Evolutionary conservation across 805 yeast genomes (phyloP).

Genomic region (Candida nitratophila): DNA sequence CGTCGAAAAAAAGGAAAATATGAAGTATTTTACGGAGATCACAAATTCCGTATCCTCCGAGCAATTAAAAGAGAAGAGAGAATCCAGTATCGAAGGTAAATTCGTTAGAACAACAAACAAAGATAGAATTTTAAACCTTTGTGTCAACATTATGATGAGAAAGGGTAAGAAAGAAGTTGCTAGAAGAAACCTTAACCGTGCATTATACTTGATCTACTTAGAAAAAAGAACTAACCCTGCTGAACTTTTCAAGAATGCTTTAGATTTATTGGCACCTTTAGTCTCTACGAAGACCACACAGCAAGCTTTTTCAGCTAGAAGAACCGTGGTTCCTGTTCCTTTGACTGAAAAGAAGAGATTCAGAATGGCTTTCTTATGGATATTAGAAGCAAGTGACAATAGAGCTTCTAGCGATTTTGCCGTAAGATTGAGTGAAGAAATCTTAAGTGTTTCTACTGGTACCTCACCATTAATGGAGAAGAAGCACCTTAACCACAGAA

Average conservation of each 20-base stretch:
- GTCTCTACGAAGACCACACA: conserved; percentile 69
- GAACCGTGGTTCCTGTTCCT: conserved; percentile 69
- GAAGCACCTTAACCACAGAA: conserved; percentile 73
- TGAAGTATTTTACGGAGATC: not conserved
- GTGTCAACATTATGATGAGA: conserved; percentile 85
- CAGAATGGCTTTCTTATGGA: conserved; percentile 87
- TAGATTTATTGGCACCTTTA: conserved; percentile 81
- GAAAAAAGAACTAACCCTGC: conserved; percentile 77
- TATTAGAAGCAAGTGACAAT: conserved; percentile 74
- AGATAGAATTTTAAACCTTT: conserved; percentile 69
- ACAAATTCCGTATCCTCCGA: not conserved
- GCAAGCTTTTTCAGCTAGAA: conserved; percentile 81
- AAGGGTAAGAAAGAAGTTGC: conserved; percentile 85
- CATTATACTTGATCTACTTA: conserved; percentile 72
- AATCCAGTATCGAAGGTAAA: conserved; percentile 36
- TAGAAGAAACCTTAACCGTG: conserved; percentile 61
- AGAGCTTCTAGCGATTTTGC: conserved; percentile 75
- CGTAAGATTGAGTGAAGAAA: conserved; percentile 88
- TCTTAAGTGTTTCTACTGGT: conserved; percentile 69
- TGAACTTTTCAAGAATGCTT: conserved; percentile 58
- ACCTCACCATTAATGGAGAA: conserved; percentile 79
- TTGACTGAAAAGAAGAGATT: conserved; percentile 74
- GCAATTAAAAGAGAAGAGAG: conserved; percentile 37
- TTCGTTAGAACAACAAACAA: conserved; percentile 9
- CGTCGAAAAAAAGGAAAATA: conserved; percentile 9